Evolutionary conservation across 148 eudicot species (phyloP), one percentile per base, ranked within the genome.

Genomic region (Polygonum aviculare): DNA sequence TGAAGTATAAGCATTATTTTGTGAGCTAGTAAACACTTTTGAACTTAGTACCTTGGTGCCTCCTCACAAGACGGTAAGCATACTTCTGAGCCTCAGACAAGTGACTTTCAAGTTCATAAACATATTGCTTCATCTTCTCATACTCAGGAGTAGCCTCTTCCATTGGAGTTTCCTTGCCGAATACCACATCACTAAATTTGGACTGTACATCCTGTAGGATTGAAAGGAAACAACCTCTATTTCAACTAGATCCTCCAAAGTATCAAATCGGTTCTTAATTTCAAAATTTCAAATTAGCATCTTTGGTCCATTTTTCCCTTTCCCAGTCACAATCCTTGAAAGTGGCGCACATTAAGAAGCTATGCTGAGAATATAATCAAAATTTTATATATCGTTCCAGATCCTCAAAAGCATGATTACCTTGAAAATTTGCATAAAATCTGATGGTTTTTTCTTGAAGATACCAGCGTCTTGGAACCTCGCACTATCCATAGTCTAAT

Each of bases 401-500:
- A 26, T 19, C 33, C 31, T 22, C 65, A 21, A 57, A 57, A 57
- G 65, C 65, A 19, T 21, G 69, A 31, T 31, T 60, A 60, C 95
- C 88, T 31, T 88, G 81, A 91, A 91, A 31, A 94, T 91, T 79
- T 91, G 98, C 93, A 94, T 88, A 54, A 91, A 81, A 78, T 91
- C 98, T 70, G 88, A 77, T 67, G 98, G 95, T 78, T 87, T 94
- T 83, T 83, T 85, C 87, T 85, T 94, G 81, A 91, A 94, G 76
- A 88, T 86, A 78, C 95, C 88, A 75, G 84, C 85, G 12, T 91
- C 98, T 77, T 90, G 97, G 74, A 85, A 85, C 81, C 97, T 88
- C 80, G 95, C 95, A 85, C 93, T 90, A 75, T 94, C 98, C 98
- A 94, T 94, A 63, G 97, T 94, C 98, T 94, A 89, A 78, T 72